A percentile compares a stretch with the other conserved stretches of the same genome.
Evolutionary conservation across 2,329 filamentous ascomycete genomes (phyloP).

Genomic region (Cryphonectria nitschkei): DNA sequence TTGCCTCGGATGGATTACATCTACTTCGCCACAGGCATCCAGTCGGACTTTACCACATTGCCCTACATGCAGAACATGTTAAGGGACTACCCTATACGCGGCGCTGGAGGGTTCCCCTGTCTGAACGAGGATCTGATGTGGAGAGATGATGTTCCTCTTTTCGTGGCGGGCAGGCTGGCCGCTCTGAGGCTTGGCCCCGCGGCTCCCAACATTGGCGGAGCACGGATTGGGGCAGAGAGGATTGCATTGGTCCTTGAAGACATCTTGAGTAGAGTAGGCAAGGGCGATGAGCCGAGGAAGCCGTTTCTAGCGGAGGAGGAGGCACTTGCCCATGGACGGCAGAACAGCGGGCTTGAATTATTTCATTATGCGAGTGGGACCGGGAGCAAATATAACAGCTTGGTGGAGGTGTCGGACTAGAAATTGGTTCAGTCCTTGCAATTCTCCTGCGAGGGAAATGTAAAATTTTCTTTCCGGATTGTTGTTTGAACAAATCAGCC

Average conservation of each 20-base stretch:
- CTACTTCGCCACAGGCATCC: slow-evolving; percentile 76
- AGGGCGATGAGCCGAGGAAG: not conserved
- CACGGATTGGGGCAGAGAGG: slow-evolving; percentile 72
- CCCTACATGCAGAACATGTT: slow-evolving; percentile 65
- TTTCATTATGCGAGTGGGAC: slow-evolving; percentile 25
- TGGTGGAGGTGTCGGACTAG: slow-evolving; percentile 17
- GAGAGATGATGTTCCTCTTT: slow-evolving; percentile 72
- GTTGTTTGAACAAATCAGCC: too few relatives aligned
- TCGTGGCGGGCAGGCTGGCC: slow-evolving; percentile 70
- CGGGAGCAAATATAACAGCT: slow-evolving; percentile 23
- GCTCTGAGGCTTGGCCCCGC: slow-evolving; percentile 71
- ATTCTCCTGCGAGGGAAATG: too few relatives aligned
- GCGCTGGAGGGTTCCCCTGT: slow-evolving; percentile 69
- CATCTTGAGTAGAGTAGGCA: slow-evolving; percentile 39
- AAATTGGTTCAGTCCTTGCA: not conserved
- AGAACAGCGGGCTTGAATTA: slow-evolving; percentile 12
- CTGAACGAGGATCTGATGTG: slow-evolving; percentile 78
- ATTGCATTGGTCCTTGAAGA: slow-evolving; percentile 73
- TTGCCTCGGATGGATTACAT: slow-evolving; percentile 68
- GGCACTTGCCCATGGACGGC: not conserved
- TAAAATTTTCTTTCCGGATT: too few relatives aligned
- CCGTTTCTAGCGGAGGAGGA: slow-evolving; percentile 36
- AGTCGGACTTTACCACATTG: slow-evolving; percentile 63
- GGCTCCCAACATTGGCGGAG: slow-evolving; percentile 74
- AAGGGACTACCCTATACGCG: slow-evolving; percentile 62